These are phyloP conservation scores for Aethionema arabicum DNA, from an alignment of 345 rosid species.

Conservation along the genomic window DNA sequence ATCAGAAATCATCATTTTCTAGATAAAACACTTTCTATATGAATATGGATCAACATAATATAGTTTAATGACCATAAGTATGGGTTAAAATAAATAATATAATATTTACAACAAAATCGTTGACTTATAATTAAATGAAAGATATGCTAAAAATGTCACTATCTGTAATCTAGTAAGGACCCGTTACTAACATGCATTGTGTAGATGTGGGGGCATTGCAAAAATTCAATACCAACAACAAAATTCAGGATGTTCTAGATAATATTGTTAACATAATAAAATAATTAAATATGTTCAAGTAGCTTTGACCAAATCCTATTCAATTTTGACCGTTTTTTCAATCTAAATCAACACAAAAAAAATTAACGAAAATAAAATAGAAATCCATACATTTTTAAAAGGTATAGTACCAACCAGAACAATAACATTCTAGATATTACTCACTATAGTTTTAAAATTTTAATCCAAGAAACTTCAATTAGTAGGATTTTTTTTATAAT, in stretches of 20 bases:
- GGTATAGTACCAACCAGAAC: too few species aligned
- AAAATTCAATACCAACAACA: conserved; percentile 1
- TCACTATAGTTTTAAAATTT: too few species aligned
- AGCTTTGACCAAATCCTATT: too few species aligned
- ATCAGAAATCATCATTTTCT: too few species aligned
- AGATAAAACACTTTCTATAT: background rate
- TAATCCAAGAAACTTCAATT: too few species aligned
- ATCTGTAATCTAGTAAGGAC: conserved; percentile 30
- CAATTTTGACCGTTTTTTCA: too few species aligned
- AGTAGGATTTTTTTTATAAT: too few species aligned
- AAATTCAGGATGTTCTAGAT: conserved; percentile 25
- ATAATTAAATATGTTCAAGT: too few species aligned
- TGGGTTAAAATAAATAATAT: background rate
- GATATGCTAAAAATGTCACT: conserved; percentile 19
- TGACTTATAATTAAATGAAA: conserved; percentile 2
- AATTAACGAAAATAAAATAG: too few species aligned
- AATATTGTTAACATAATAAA: background rate
- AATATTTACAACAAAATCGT: background rate
- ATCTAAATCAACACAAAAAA: too few species aligned
- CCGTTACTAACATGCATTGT: conserved; percentile 18
- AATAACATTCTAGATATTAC: too few species aligned
- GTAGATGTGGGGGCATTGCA: conserved; percentile 4
- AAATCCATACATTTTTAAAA: too few species aligned
- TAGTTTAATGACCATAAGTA: conserved; percentile 16
- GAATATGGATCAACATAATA: background rate